These are phyloP conservation scores for Pleodorina starrii DNA, from an alignment of 139 green algal species.

Conservation along the genomic window DNA sequence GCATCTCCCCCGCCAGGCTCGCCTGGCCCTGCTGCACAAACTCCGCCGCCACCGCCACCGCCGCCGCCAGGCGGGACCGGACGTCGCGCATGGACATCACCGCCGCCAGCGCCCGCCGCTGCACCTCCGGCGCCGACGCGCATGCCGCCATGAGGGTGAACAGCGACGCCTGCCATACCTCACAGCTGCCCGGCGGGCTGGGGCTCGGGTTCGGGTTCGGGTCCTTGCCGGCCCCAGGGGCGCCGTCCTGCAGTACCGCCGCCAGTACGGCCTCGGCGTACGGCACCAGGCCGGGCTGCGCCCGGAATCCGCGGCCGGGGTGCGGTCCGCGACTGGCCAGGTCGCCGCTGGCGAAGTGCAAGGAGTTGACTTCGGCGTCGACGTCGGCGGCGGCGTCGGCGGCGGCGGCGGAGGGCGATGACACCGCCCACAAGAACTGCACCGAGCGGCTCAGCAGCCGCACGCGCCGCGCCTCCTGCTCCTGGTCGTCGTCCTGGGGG, in stretches of 20 bases:
- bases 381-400: no score
- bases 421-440: constrained; percentile 11
- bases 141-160: constrained; percentile 8
- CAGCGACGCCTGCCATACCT: constrained; percentile 23
- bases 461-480: not conserved
- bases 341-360: not conserved
- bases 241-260: not conserved
- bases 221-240: no score
- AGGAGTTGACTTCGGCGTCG: not conserved
- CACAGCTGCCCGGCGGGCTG: not conserved
- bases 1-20: not conserved
- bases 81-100: constrained; percentile 1
- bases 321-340: not conserved
- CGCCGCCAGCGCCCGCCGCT: not conserved
- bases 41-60: constrained; percentile 14
- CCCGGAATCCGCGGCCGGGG: constrained; percentile 10
- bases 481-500: not conserved
- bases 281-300: not conserved
- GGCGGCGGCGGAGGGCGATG: not conserved
- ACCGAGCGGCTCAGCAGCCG: constrained; percentile 28
- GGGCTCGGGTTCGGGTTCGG: not conserved
- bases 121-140: not conserved
- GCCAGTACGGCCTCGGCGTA: not conserved
- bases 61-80: constrained; percentile 4
- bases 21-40: not conserved